Percentiles rank a stretch among this genome's conserved stretches.
Conservation (phyloP, 768 basidiomycete genomes). For the Calocera viscosa region DNA sequence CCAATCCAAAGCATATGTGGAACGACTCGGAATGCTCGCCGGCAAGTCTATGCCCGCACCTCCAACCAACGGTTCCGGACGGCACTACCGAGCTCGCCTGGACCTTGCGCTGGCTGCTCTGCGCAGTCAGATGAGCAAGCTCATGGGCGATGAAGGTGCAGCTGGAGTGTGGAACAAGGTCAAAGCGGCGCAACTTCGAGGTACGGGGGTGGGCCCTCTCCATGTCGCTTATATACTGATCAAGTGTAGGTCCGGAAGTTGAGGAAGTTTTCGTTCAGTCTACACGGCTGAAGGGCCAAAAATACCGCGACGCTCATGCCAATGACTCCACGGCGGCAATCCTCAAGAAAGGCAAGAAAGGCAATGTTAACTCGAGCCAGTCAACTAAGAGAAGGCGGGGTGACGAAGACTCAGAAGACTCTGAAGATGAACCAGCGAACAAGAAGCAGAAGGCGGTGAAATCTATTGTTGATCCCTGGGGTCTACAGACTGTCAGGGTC, state of each 20-base stretch:
- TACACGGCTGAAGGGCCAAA: conserved; percentile 65
- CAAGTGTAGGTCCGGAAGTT: conserved; percentile 32
- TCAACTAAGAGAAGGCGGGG: conserved; percentile 45
- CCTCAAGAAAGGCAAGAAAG: conserved; percentile 18
- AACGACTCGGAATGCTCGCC: conserved; percentile 59
- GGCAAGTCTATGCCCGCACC: conserved; percentile 48
- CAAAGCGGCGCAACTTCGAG: conserved; percentile 43
- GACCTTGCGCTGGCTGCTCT: conserved; percentile 48
- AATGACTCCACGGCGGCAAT: not conserved
- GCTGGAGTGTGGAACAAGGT: conserved; percentile 52
- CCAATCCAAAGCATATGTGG: conserved; percentile 60
- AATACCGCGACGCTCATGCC: conserved; percentile 42
- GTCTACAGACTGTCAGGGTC: conserved; percentile 48
- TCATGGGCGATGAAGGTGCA: conserved; percentile 51
- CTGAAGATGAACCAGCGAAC: conserved; percentile 14
- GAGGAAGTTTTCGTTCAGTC: conserved; percentile 32
- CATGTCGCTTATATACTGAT: not conserved
- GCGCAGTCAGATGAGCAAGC: conserved; percentile 49
- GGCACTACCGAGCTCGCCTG: conserved; percentile 79
- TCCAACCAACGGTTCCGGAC: conserved; percentile 47
- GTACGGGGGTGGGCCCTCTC: conserved; percentile 30
- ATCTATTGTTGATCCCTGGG: conserved; percentile 50
- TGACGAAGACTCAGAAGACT: conserved; percentile 24
- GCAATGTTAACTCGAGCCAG: conserved; percentile 24
- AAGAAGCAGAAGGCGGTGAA: conserved; percentile 18